These are phyloP conservation scores for Puccinia novopanici DNA, from an alignment of 1,284 basidiomycete genomes.

Conservation along the genomic window DNA sequence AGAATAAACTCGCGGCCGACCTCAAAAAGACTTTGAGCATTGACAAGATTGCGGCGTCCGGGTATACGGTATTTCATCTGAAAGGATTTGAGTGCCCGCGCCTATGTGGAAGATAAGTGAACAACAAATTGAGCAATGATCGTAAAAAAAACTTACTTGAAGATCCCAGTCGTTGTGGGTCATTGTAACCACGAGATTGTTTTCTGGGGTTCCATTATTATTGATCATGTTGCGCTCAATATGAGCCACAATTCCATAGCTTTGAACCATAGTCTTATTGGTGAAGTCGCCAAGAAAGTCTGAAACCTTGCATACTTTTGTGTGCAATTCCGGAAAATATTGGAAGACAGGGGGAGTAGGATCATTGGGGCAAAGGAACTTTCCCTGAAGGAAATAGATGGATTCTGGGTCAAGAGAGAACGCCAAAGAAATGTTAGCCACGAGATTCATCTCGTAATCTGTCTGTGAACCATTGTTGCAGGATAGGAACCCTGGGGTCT, in stretches of 20 bases:
- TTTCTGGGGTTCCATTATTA: background rate
- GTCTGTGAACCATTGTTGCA: background rate
- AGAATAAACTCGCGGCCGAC: background rate
- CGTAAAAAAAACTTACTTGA: background rate
- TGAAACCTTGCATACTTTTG: background rate
- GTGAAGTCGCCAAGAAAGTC: background rate
- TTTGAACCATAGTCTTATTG: background rate
- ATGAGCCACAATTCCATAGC: background rate
- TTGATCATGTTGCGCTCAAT: background rate
- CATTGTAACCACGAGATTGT: background rate
- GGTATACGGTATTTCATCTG: background rate
- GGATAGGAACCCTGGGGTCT: background rate
- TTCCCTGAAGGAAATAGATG: background rate
- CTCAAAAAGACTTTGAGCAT: background rate
- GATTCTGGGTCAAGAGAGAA: background rate
- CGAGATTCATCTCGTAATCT: background rate
- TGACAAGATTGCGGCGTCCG: background rate
- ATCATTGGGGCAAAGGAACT: background rate
- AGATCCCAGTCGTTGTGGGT: background rate
- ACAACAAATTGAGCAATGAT: background rate
- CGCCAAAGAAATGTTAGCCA: background rate
- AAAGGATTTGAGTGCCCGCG: background rate
- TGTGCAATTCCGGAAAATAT: background rate
- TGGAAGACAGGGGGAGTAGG: background rate
- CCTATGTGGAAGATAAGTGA: no score